A percentile compares a stretch with the other conserved stretches of the same genome.
These are phyloP conservation scores for Kingdonia uniflora DNA, from an alignment of 164 flowering plant species.

Conservation along the genomic window DNA sequence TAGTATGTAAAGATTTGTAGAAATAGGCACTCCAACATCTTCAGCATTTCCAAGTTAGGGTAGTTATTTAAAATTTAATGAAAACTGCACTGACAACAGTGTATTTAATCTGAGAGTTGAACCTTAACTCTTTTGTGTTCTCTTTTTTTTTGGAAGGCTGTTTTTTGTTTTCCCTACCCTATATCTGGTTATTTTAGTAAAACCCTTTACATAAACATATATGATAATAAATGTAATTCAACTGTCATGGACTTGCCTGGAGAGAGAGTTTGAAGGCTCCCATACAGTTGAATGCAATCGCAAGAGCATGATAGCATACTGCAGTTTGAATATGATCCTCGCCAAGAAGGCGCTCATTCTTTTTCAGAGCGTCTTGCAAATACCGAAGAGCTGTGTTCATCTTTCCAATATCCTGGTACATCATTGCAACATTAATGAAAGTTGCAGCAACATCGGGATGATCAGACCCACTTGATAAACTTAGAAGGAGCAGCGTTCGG, in stretches of 20 bases:
- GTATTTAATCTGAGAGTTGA: too few species aligned
- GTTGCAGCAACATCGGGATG: conserved; percentile 99
- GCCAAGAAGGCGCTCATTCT: conserved; percentile 92
- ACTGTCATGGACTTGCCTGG: conserved; percentile 33
- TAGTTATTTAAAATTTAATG: too few species aligned
- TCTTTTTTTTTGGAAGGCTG: too few species aligned
- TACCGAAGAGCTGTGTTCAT: conserved; percentile 89
- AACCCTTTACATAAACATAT: too few species aligned
- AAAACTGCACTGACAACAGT: too few species aligned
- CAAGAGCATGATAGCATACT: conserved; percentile 97
- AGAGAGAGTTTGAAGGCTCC: conserved; percentile 93
- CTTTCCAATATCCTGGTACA: conserved; percentile 96
- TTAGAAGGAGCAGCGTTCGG: conserved; percentile 67
- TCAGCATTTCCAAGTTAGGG: too few species aligned
- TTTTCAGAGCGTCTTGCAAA: conserved; percentile 95
- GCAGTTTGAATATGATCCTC: conserved; percentile 98
- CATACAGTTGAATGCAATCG: conserved; percentile 95
- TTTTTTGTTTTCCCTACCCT: too few species aligned
- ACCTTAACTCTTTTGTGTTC: too few species aligned
- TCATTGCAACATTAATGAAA: conserved; percentile 96
- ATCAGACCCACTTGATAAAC: conserved; percentile 91
- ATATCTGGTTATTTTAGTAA: too few species aligned
- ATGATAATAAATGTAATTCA: neutral
- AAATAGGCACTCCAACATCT: too few species aligned
- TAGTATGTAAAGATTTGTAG: too few species aligned